These are phyloP conservation scores for Vitis labrusca DNA, from an alignment of 164 flowering plant species.

Conservation along the genomic window DNA sequence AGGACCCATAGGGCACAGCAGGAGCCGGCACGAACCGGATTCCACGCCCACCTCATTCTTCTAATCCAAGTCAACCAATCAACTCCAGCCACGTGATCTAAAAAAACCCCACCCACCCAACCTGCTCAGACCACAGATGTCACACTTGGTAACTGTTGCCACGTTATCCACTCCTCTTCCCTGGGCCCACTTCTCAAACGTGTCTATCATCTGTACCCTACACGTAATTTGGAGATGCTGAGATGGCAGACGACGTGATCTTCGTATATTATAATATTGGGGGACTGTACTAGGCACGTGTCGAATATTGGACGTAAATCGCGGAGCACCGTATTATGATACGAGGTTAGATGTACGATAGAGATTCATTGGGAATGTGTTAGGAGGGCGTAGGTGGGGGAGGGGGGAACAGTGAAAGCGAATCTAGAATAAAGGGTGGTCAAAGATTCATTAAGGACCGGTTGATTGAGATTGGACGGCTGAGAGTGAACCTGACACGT, in stretches of 20 bases:
- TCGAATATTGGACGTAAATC: constrained; percentile 7
- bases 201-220: not conserved
- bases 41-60: constrained; percentile 9
- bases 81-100: constrained; percentile 6
- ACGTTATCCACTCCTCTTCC: not conserved
- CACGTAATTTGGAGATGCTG: too few species aligned
- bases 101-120: not conserved
- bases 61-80: constrained; percentile 1
- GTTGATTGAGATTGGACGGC: constrained; percentile 25
- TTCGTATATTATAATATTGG: too few species aligned
- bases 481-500: constrained; percentile 7
- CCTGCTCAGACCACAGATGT: not conserved
- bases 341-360: constrained; percentile 26
- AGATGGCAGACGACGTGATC: too few species aligned
- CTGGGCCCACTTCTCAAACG: constrained; percentile 5
- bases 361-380: not conserved
- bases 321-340: constrained; percentile 9
- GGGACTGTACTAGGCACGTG: not conserved
- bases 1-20: too few species aligned
- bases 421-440: constrained; percentile 21
- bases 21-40: constrained; percentile 4
- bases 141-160: constrained; percentile 39
- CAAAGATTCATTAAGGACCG: constrained; percentile 27
- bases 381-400: not conserved
- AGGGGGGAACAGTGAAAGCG: constrained; percentile 27